Evolutionary conservation across 352 stramenopile genomes (phyloP).

Genomic region (Globisporangium irregulare): DNA sequence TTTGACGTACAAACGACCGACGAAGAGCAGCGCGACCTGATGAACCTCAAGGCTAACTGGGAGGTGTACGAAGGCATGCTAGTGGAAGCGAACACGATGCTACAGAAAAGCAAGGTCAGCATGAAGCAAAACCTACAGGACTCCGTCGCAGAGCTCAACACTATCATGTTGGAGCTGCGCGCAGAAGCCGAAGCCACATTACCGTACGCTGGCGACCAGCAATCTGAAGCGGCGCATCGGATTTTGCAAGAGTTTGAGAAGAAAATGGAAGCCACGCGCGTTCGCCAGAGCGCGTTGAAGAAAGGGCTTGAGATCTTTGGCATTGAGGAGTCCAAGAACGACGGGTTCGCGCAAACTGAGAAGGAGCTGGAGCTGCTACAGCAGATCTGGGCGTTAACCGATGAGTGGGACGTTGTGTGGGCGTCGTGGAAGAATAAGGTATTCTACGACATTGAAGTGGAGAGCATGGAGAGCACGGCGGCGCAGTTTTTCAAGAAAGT

Average conservation of each 20-base stretch:
- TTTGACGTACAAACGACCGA: slow-evolving; percentile 90
- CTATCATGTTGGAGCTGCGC: slow-evolving; percentile 78
- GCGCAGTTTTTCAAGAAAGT: slow-evolving; percentile 92
- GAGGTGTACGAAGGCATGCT: slow-evolving; percentile 85
- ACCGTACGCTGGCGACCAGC: slow-evolving; percentile 69
- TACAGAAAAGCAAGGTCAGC: slow-evolving; percentile 92
- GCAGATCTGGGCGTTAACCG: slow-evolving; percentile 87
- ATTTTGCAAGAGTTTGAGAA: slow-evolving; percentile 87
- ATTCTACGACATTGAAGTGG: slow-evolving; percentile 91
- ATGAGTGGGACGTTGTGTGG: slow-evolving; percentile 90
- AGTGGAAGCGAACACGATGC: slow-evolving; percentile 81
- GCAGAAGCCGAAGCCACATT: slow-evolving; percentile 70
- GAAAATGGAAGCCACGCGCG: slow-evolving; percentile 80
- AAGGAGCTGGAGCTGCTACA: slow-evolving; percentile 87
- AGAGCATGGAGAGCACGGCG: slow-evolving; percentile 88
- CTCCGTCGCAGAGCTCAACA: slow-evolving; percentile 83
- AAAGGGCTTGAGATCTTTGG: slow-evolving; percentile 93
- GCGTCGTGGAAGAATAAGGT: slow-evolving; percentile 90
- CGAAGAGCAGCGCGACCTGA: slow-evolving; percentile 76
- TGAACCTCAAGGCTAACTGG: slow-evolving; percentile 73
- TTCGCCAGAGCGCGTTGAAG: slow-evolving; percentile 70
- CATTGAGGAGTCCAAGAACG: slow-evolving; percentile 87
- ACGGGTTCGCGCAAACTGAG: slow-evolving; percentile 82
- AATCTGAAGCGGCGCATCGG: slow-evolving; percentile 44
- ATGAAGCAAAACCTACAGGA: slow-evolving; percentile 96